These are phyloP conservation scores for Cadophora malorum DNA, from an alignment of 2,329 filamentous ascomycete species.

Conservation along the genomic window DNA sequence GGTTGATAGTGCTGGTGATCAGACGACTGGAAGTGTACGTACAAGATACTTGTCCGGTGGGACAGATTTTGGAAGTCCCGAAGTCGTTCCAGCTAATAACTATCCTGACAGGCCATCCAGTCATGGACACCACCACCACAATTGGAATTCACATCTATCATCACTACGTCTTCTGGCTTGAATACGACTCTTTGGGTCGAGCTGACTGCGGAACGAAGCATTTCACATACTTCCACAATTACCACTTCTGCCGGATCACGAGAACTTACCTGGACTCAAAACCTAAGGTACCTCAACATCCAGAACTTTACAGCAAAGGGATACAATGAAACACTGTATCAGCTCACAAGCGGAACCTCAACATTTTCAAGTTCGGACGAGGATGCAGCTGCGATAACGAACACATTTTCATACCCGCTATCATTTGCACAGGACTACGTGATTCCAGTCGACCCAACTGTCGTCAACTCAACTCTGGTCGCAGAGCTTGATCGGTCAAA, in stretches of 20 bases:
- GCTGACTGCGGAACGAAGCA: slow-evolving; percentile 26
- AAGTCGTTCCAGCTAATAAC: not conserved
- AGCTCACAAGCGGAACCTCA: slow-evolving; percentile 29
- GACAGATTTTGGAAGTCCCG: not conserved
- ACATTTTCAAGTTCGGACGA: slow-evolving; percentile 25
- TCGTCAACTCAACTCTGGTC: slow-evolving; percentile 29
- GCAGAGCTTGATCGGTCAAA: slow-evolving; percentile 32
- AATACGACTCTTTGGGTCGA: slow-evolving; percentile 31
- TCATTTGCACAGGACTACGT: slow-evolving; percentile 29
- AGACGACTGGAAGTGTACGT: slow-evolving; percentile 30
- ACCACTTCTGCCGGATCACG: slow-evolving; percentile 34
- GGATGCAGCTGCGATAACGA: slow-evolving; percentile 17
- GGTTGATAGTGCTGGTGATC: slow-evolving; percentile 42
- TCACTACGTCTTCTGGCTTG: slow-evolving; percentile 13
- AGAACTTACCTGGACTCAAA: slow-evolving; percentile 32
- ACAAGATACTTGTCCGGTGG: not conserved
- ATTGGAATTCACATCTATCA: slow-evolving; percentile 27
- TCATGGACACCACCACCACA: slow-evolving; percentile 19
- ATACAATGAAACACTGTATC: slow-evolving; percentile 35
- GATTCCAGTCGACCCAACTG: slow-evolving; percentile 25
- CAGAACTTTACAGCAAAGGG: slow-evolving; percentile 32
- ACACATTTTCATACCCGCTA: slow-evolving; percentile 32
- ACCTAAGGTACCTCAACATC: slow-evolving; percentile 32
- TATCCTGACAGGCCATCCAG: slow-evolving; percentile 18
- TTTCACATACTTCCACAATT: slow-evolving; percentile 32